Conservation (phyloP, 169 alveolate species). For the Nephromyces sp. region DNA sequence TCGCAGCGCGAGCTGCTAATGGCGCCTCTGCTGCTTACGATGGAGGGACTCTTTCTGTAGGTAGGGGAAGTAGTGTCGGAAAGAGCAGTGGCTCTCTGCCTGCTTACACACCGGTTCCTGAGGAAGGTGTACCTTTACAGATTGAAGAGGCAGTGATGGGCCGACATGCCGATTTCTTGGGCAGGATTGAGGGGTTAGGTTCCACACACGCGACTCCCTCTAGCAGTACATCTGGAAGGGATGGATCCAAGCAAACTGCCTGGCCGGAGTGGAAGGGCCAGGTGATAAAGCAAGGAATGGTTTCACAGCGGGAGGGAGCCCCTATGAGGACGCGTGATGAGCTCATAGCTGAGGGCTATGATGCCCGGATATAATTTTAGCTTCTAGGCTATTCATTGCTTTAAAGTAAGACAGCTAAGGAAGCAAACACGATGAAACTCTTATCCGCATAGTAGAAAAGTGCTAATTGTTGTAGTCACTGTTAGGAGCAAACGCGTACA, state of each 20-base stretch:
- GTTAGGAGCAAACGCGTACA: too few relatives aligned
- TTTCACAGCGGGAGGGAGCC: slow-evolving; percentile 72
- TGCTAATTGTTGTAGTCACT: too few relatives aligned
- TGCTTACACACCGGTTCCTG: slow-evolving; percentile 64
- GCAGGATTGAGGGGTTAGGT: slow-evolving; percentile 41
- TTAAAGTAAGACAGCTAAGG: too few relatives aligned
- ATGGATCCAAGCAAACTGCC: slow-evolving; percentile 55
- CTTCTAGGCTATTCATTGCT: too few relatives aligned
- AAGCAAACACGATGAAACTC: too few relatives aligned
- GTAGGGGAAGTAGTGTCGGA: slow-evolving; percentile 5
- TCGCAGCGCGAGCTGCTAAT: slow-evolving; percentile 12
- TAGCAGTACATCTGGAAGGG: too few relatives aligned
- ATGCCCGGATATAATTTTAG: slow-evolving; percentile 73
- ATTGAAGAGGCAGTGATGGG: slow-evolving; percentile 68
- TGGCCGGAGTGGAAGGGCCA: slow-evolving; percentile 87
- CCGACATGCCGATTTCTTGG: slow-evolving; percentile 67
- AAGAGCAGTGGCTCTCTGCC: slow-evolving; percentile 45
- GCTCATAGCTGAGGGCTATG: slow-evolving; percentile 75
- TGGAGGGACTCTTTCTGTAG: slow-evolving; percentile 11
- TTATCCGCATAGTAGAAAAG: too few relatives aligned
- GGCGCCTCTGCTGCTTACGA: too few relatives aligned
- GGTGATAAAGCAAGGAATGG: slow-evolving; percentile 75
- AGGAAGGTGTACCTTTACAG: slow-evolving; percentile 48
- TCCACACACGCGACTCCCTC: too few relatives aligned
- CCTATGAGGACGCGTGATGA: slow-evolving; percentile 64